A percentile compares a stretch with the other conserved stretches of the same genome.
phyloP scores from a whole-genome alignment of 1,139 yeast species.

The Nakaseomyces uthaithaninus region DNA sequence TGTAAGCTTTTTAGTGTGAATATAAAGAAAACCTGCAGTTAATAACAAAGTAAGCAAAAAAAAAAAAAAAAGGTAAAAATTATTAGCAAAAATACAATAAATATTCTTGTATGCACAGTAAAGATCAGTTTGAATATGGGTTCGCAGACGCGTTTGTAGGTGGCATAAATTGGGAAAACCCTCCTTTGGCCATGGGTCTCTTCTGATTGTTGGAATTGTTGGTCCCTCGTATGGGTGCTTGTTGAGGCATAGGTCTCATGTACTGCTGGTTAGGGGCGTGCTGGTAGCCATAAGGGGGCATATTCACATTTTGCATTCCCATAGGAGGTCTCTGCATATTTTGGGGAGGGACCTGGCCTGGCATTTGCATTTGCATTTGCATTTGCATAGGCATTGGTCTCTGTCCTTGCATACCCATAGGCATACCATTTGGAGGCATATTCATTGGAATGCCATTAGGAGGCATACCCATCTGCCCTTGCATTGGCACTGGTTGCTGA shows the following conservation, averaged over 20 bases:
- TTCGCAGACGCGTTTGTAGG: constrained; percentile 13
- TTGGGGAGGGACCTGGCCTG: constrained; percentile 9
- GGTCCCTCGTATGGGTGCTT: background rate
- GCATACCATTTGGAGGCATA: background rate
- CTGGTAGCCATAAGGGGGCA: constrained; percentile 5
- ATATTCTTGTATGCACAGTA: background rate
- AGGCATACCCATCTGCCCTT: background rate
- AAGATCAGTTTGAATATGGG: constrained; percentile 9
- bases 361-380: constrained; percentile 8
- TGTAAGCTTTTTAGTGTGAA: no score
- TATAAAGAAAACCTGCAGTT: background rate
- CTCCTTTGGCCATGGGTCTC: constrained; percentile 13
- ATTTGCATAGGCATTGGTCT: constrained; percentile 7
- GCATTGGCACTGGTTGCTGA: constrained; percentile 1
- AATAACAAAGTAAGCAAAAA: background rate
- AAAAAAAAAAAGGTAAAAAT: background rate
- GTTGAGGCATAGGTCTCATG: background rate
- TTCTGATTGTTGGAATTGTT: background rate
- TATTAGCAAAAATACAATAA: background rate
- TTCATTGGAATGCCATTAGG: background rate
- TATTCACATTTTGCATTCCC: background rate
- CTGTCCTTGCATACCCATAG: constrained; percentile 1
- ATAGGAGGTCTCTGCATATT: constrained; percentile 4
- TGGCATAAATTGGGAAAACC: constrained; percentile 30
- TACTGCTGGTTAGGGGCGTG: background rate